phyloP scores from a whole-genome alignment of 768 basidiomycete species.

The Kwoniella newhampshirensis region DNA sequence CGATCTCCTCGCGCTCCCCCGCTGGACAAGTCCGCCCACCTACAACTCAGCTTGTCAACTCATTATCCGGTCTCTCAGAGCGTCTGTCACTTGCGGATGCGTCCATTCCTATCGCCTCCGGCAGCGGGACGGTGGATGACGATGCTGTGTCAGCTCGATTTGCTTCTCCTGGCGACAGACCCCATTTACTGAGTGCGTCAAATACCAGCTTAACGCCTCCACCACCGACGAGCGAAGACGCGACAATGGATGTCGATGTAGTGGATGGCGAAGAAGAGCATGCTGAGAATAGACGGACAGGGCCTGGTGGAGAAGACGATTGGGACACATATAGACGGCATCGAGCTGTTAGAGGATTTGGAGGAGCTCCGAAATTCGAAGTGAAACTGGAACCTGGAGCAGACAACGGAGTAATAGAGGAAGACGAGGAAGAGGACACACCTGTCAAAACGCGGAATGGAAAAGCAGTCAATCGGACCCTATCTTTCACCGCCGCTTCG shows the following conservation, averaged over 20 bases:
- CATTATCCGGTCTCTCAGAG: conserved; percentile 50
- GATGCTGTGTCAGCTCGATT: conserved; percentile 18
- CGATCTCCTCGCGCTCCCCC: conserved; percentile 30
- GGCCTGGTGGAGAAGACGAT: conserved; percentile 17
- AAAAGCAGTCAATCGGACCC: conserved; percentile 3
- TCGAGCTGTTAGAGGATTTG: conserved; percentile 24
- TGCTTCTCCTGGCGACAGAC: conserved; percentile 52
- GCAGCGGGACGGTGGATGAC: conserved; percentile 8
- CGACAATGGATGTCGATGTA: conserved; percentile 39
- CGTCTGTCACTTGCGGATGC: conserved; percentile 58
- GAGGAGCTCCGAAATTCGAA: conserved; percentile 9
- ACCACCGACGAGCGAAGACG: conserved; percentile 66
- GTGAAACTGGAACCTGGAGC: conserved; percentile 47
- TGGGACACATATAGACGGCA: conserved; percentile 34
- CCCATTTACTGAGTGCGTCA: conserved; percentile 57
- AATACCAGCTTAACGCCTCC: conserved; percentile 59
- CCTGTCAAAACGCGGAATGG: conserved; percentile 14
- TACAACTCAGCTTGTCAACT: not conserved
- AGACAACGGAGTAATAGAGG: conserved; percentile 35
- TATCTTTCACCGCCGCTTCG: not conserved
- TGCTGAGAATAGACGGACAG: conserved; percentile 10
- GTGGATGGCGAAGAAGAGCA: conserved; percentile 7
- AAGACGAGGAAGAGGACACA: conserved; percentile 16
- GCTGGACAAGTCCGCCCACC: conserved; percentile 7
- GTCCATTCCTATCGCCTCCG: conserved; percentile 39